These are phyloP conservation scores for Closterium sp. DNA, from an alignment of 139 green algal species.

Conservation along the genomic window DNA sequence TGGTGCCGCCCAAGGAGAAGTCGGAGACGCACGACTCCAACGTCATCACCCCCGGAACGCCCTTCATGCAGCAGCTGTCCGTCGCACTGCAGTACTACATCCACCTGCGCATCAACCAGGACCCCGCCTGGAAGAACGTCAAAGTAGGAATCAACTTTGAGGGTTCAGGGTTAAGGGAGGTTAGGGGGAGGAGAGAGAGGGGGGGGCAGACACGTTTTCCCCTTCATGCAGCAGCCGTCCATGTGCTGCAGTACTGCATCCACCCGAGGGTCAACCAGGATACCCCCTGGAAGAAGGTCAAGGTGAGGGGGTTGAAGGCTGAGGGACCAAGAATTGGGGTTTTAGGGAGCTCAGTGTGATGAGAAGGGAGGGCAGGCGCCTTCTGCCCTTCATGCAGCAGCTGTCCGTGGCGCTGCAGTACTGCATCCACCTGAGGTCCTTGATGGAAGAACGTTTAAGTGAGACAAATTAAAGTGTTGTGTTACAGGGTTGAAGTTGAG, in stretches of 20 bases:
- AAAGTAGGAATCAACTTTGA: conserved; percentile 62
- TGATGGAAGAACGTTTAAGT: neutral
- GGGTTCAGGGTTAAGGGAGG: neutral
- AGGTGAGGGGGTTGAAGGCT: conserved; percentile 59
- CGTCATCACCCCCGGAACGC: conserved; percentile 96
- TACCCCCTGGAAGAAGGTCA: conserved; percentile 83
- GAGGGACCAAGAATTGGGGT: neutral
- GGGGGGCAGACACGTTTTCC: conserved; percentile 78
- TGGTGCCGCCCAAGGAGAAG: conserved; percentile 71
- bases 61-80: conserved; percentile 95
- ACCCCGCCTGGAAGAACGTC: conserved; percentile 86
- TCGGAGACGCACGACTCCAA: conserved; percentile 82
- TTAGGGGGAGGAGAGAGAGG: neutral
- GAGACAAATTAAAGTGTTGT: too few species aligned
- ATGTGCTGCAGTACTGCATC: conserved; percentile 96
- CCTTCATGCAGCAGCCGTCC: conserved; percentile 95
- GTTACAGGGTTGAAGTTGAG: too few species aligned
- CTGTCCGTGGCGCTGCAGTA: conserved; percentile 92
- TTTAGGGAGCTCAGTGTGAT: neutral
- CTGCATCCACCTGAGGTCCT: conserved; percentile 68
- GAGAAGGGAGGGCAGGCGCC: conserved; percentile 48
- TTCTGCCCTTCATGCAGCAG: conserved; percentile 89
- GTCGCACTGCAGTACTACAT: conserved; percentile 97
- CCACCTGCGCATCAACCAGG: conserved; percentile 83
- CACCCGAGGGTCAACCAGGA: conserved; percentile 87